Conservation (phyloP, 2,329 filamentous ascomycete genomes). For the Nannizziopsis arthrosporioides region DNA sequence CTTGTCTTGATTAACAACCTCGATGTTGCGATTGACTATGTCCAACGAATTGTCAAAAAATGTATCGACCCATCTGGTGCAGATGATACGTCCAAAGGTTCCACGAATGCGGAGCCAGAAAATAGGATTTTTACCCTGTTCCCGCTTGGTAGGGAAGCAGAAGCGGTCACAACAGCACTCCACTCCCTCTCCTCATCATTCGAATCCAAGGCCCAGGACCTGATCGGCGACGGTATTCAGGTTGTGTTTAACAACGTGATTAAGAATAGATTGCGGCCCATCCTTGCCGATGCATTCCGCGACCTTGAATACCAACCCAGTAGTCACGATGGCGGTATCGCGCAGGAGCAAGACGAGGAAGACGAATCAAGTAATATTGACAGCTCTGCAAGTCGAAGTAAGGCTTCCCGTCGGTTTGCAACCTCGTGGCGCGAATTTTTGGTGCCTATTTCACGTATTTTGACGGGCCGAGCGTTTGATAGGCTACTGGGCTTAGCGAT, state of each 20-base stretch:
- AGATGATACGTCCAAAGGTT: conserved; percentile 28
- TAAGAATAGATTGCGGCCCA: conserved; percentile 69
- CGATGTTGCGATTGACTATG: conserved; percentile 82
- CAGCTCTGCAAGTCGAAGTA: conserved; percentile 42
- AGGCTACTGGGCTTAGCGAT: conserved; percentile 64
- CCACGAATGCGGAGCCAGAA: conserved; percentile 20
- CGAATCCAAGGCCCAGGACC: conserved; percentile 62
- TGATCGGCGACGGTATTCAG: conserved; percentile 71
- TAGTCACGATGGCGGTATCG: conserved; percentile 41
- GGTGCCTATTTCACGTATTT: conserved; percentile 68
- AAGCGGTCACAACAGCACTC: conserved; percentile 56
- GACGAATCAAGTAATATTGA: conserved; percentile 21
- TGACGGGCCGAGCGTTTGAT: conserved; percentile 66
- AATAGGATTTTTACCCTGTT: conserved; percentile 52
- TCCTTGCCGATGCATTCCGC: conserved; percentile 79
- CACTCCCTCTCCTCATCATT: conserved; percentile 61
- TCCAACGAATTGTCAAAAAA: conserved; percentile 68
- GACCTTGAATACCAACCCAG: conserved; percentile 74
- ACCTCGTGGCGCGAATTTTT: conserved; percentile 77
- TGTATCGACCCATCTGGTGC: conserved; percentile 39
- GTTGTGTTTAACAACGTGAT: conserved; percentile 82
- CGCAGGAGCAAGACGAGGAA: conserved; percentile 23
- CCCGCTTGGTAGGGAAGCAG: conserved; percentile 65
- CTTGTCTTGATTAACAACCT: conserved; percentile 92
- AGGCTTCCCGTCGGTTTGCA: conserved; percentile 69